A percentile compares a stretch with the other conserved stretches of the same genome.
phyloP scores from a whole-genome alignment of 805 yeast genomes.

The Teunomyces barrocoloradensis region DNA sequence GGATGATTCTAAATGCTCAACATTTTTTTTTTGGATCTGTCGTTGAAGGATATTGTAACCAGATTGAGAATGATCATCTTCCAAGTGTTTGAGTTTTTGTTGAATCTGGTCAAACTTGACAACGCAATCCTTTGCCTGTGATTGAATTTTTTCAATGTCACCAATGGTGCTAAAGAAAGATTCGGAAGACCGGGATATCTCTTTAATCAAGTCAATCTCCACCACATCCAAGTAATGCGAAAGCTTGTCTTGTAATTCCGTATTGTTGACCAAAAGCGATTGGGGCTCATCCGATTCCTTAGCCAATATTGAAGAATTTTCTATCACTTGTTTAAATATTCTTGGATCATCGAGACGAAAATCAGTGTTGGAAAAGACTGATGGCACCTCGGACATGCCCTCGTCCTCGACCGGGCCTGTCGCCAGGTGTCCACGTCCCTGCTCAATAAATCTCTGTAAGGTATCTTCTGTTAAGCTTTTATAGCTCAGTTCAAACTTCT shows the following conservation, averaged over 20 bases:
- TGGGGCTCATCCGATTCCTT: conserved; percentile 22
- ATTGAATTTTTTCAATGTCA: conserved; percentile 65
- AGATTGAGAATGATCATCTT: conserved; percentile 46
- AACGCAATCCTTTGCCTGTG: conserved; percentile 52
- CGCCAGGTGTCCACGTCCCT: conserved; percentile 7
- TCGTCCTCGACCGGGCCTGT: conserved; percentile 11
- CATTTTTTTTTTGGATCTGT: conserved; percentile 53
- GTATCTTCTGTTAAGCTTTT: conserved; percentile 37
- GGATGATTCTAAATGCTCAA: conserved; percentile 61
- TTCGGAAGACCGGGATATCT: conserved; percentile 79
- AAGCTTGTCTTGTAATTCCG: conserved; percentile 68
- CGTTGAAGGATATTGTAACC: conserved; percentile 52
- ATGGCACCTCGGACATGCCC: conserved; percentile 48
- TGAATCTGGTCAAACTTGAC: conserved; percentile 46
- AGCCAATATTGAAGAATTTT: conserved; percentile 47
- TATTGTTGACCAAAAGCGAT: conserved; percentile 44
- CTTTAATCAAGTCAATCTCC: conserved; percentile 75
- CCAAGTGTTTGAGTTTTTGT: conserved; percentile 43
- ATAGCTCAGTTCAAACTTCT: conserved; percentile 37
- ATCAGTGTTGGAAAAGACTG: conserved; percentile 59
- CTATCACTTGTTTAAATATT: conserved; percentile 71
- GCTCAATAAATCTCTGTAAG: conserved; percentile 25
- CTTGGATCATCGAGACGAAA: conserved; percentile 89
- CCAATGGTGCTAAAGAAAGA: conserved; percentile 83
- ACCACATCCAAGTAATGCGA: conserved; percentile 82